Evolutionary conservation across 148 eudicot genomes (phyloP), one percentile per base, ranked within the genome.

Genomic region (Fagopyrum esculentum): DNA sequence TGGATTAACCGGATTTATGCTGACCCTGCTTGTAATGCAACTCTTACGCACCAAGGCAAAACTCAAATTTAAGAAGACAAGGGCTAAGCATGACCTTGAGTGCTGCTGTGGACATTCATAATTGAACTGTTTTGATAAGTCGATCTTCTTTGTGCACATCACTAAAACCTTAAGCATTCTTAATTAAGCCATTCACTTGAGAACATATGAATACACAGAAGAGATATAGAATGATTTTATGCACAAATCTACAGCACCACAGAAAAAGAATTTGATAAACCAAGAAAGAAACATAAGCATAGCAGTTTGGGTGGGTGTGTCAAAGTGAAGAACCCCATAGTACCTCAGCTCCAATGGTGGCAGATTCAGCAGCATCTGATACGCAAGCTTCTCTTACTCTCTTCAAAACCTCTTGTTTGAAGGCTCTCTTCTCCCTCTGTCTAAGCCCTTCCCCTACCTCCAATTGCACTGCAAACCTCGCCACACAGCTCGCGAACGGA

Each of bases 391-490:
- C 90, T 30, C 81, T 84, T 4, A 91, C 83, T 61, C 81, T 85
- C 72, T 74, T 84, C 87, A 93, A 55, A 9, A 93, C 80, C 52
- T 88, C 88, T 44, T 80, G 90, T 82, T 91, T 93, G 15, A 88
- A 88, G 1, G 83, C 90, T 66, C 98, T 84, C 73, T 84, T 89
- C 76, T 89, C 94, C 57, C 97, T 86, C 77, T 87, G 92, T 78
- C 97, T 86, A 76, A 93, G 43, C 73, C 98, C 93, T 81, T 93
- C 95, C 30, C 98, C 98, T 0, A 93, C 91, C 80, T 93, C 97
- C 82, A 93, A 45, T 76, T 88, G 91, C 83, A 93, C 97, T 2
- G 93, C 89, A 73, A 93, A 91, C 49, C 90, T 80, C 11, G 91
- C 97, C 4, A 91, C 96, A 61, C 95, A 86, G 77, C 93, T 86